A percentile compares a stretch with the other conserved stretches of the same genome.
Evolutionary conservation across 768 basidiomycete genomes (phyloP).

Genomic region (Tricholoma bakamatsutake): DNA sequence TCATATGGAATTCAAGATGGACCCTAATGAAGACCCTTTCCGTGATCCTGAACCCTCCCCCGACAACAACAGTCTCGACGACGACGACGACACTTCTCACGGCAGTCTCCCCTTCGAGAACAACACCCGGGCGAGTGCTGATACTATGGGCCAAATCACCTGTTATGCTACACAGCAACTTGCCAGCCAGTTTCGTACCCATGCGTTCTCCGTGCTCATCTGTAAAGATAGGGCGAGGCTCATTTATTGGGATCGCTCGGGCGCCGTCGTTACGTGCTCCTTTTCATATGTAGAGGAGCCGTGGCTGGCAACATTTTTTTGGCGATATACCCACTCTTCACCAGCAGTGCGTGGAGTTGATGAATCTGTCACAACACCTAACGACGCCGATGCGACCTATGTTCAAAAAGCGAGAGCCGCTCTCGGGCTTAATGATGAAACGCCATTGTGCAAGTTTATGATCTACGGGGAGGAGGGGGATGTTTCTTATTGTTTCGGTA

Average conservation of each 20-base stretch:
- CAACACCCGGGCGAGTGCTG: not conserved
- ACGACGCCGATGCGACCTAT: slow-evolving; percentile 1
- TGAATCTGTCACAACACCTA: slow-evolving; percentile 13
- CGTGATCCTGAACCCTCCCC: not conserved
- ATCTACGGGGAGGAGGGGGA: not conserved
- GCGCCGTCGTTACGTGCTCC: too few species aligned
- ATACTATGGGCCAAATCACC: too few species aligned
- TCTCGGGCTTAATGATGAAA: slow-evolving; percentile 11
- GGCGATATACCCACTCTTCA: not conserved
- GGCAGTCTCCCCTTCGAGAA: not conserved
- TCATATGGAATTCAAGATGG: slow-evolving; percentile 6
- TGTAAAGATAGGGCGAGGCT: too few species aligned
- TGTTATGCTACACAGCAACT: too few species aligned
- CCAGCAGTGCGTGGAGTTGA: slow-evolving; percentile 2
- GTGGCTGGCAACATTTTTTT: slow-evolving; percentile 4
- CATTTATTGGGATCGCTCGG: too few species aligned
- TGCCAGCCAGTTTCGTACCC: too few species aligned
- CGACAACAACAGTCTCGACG: too few species aligned
- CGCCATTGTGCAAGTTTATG: slow-evolving; percentile 15
- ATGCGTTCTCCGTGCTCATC: too few species aligned
- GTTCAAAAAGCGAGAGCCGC: not conserved
- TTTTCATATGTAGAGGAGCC: not conserved
- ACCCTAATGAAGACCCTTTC: slow-evolving; percentile 4
- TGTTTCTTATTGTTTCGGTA: not conserved
- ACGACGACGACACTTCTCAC: not conserved